Evolutionary conservation across 2,329 filamentous ascomycete genomes (phyloP), one percentile per base, ranked within the genome.

Genomic region (Fusarium heterosporum): DNA sequence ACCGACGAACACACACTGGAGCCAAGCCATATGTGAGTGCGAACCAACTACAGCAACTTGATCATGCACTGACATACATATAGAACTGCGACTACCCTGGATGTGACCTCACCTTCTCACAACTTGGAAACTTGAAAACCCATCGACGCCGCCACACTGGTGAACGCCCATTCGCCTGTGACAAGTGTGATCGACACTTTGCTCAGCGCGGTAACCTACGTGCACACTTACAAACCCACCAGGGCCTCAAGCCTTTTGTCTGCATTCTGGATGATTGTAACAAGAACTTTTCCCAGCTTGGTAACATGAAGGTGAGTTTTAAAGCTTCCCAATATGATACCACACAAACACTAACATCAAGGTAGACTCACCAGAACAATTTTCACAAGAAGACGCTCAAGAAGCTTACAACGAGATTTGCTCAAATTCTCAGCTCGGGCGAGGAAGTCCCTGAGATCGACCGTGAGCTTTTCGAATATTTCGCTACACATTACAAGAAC

Each of bases 51-150:
- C 4, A 8, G 6, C 5, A 3, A 17, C 14, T 19, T 4, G n/a
- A 34, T 34, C 40, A 5, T 30, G 13, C 9, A 55, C 74, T 79
- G 59, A 77, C 69, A 47, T 69, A 47, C 29, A n/a, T 29, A 5
- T 59, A 87, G 89, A 76, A 84, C 19, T 97, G 93, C 81, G 89
- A 87, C 66, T 85, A 91, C 67, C 85, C 87, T 4, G 85, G 85
- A 7, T 98, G 95, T 76, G 88, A 88, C 25, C 89, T 93, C 71
- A 85, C 87, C 12, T 98, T 98, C 77, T 96, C 93, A 14, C 95
- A 97, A 77, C 84, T 93, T 9, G 95, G 95, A 12, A 98, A 98
- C 74, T 84, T 97, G 46, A 96, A 94, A 88, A 97, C 93, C 11
- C 95, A 97, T 77, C 89, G 94, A 76, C 87, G 93, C 64, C 88